A percentile compares a stretch with the other conserved stretches of the same genome.
These are phyloP conservation scores for Serendipita indica DNA, from an alignment of 768 basidiomycete genomes.

Conservation along the genomic window DNA sequence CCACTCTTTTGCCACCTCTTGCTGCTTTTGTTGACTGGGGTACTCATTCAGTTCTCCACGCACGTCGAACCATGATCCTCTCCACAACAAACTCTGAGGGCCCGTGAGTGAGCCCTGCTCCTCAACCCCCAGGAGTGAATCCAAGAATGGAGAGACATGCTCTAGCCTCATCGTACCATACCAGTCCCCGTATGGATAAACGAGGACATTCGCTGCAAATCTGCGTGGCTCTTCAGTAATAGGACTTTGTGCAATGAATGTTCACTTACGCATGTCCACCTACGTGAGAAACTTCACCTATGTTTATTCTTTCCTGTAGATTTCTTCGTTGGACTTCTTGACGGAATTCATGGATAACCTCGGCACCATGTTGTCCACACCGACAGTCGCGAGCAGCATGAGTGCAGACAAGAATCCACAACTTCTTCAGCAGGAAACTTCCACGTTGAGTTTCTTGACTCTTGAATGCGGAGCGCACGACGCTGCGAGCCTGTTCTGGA, in stretches of 20 bases:
- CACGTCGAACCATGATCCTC: conserved; percentile 3
- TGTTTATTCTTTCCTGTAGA: neutral
- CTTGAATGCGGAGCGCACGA: neutral
- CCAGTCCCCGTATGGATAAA: conserved; percentile 6
- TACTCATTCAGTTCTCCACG: neutral
- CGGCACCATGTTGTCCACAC: neutral
- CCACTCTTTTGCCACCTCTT: neutral
- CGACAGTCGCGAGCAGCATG: conserved; percentile 3
- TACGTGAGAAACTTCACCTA: neutral
- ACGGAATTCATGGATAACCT: neutral
- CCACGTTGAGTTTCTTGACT: neutral
- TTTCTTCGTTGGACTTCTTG: neutral
- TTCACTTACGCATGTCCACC: neutral
- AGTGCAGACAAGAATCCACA: conserved; percentile 3
- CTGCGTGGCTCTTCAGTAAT: neutral
- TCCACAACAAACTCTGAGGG: neutral
- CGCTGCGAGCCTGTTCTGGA: neutral
- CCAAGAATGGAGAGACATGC: neutral
- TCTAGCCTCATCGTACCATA: neutral
- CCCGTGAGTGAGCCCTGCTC: neutral
- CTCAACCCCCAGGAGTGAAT: neutral
- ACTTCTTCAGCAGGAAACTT: neutral
- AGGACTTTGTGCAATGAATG: neutral
- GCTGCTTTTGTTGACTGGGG: neutral
- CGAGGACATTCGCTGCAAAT: neutral